Evolutionary conservation across 148 eudicot genomes (phyloP), one percentile per base, ranked within the genome.

Genomic region (Nepenthes mirabilis): DNA sequence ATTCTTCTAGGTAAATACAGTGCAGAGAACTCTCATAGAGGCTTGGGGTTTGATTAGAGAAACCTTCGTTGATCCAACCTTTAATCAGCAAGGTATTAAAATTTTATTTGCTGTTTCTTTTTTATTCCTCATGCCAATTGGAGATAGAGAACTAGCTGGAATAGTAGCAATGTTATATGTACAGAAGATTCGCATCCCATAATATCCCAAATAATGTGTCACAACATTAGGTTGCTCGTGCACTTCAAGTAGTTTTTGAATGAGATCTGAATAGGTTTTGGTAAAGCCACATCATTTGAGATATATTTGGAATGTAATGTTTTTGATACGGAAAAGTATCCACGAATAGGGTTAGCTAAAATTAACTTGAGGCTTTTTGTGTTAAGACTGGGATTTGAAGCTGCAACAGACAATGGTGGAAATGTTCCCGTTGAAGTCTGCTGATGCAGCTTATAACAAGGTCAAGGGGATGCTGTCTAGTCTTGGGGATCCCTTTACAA

Each of bases 1-100:
- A 23, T 23, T 23, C 33, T 32, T 33, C 14, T 65, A 91, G 97
- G 95, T 91, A 43, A 91, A 91, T 75, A 77, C 84, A 53, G 98
- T 83, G 33, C 96, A 91, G 74, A 79, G 96, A 82, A 91, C 98
- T 33, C 79, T 91, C 14, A 83, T 91, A 34, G 98, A 91, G 75
- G 84, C 96, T 35, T 91, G 98, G 98, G 88, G 96, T 66, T 79
- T 88, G 80, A 91, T 91, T 59, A 73, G 96, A 74, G 98, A 91
- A 73, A 76, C 86, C 34, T 91, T 91, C 57, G 62, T 91, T 45
- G 98, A 91, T 77, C 94, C 98, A 47, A 88, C 86, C 61, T 91
- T 80, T 52, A 91, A 91, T 51, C 98, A 88, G 65, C 98, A 91
- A 80, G 97, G 97, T 91, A 72, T 49, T 33, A 43, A 53, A 34